Evolutionary conservation across 2,329 filamentous ascomycete species (phyloP), one percentile per base, ranked within the genome.

Genomic region (Dothistroma pini): DNA sequence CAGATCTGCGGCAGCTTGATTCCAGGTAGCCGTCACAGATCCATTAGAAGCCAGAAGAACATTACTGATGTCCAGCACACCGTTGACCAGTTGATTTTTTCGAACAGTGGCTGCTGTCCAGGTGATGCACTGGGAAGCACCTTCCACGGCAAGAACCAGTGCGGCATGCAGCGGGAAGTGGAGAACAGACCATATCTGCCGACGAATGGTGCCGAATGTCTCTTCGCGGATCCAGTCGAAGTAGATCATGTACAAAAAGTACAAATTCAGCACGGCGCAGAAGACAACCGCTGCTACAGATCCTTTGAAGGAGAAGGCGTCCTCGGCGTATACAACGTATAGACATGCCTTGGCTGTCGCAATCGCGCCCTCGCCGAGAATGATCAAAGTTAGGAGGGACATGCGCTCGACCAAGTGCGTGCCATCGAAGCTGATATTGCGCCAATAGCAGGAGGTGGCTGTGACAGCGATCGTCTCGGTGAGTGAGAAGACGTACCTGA

Each of bases 401-500:
- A 76, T 75, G 34, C 69, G 70, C 61, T 77, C 69, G 7, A 74
- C 68, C 54, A 77, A 68, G 58, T 77, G 75, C 12, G 75, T 76
- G 9, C 73, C 74, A 54, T 76, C 74, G 70, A 76, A 75, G 47
- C 68, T 72, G 60, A 76, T 69, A 35, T 72, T 68, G 21, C 72
- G 68, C 69, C 69, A 75, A 22, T 71, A 44, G 56, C 68, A 71
- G 2, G 71, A 74, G 9, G 75, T 68, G 2, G 55, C 61, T 3
- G 74, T 72, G 1, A 70, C 73, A 35, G 74, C 56, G 5, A 72
- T 22, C 1, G 72, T 73, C 55, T 76, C 74, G 0, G 60, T 53
- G 3, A 74, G 61, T 2, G 70, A 70, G 54, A 75, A 68, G 22
- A 83, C 69, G 66, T 86, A 87, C 54, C 54, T 57, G 54, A 12